A percentile compares a stretch with the other conserved stretches of the same genome.
Evolutionary conservation across 441 rosid species (phyloP).

Genomic region (Hura crepitans): DNA sequence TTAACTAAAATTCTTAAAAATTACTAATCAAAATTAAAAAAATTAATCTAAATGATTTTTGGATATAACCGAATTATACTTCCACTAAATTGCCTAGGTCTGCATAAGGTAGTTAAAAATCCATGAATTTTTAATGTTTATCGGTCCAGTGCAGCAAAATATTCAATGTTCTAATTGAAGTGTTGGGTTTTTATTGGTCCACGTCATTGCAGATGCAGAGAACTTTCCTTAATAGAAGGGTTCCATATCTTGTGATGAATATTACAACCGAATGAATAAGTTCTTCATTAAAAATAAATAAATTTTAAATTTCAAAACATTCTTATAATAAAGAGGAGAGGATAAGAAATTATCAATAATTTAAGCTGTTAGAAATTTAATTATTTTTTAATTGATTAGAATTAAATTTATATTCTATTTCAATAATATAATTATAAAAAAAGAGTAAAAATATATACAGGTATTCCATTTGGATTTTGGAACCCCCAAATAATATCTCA

Average conservation of each 20-base stretch:
- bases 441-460: too few species aligned
- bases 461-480: conserved; percentile 14
- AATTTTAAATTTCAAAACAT: neutral
- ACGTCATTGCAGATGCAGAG: neutral
- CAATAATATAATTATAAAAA: neutral
- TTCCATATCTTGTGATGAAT: conserved; percentile 19
- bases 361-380: too few species aligned
- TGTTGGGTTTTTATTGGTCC: conserved; percentile 26
- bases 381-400: too few species aligned
- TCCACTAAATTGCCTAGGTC: conserved; percentile 8
- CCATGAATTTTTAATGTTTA: neutral
- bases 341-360: too few species aligned
- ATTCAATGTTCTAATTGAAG: neutral
- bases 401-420: neutral
- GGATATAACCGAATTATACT: too few species aligned
- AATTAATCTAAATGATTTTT: too few species aligned
- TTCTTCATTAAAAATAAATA: conserved; percentile 5
- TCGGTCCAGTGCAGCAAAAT: conserved; percentile 17
- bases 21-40: too few species aligned
- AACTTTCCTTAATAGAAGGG: conserved; percentile 11
- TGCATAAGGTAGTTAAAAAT: neutral
- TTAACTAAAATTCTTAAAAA: too few species aligned
- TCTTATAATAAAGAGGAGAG: neutral
- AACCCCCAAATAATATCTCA: conserved; percentile 30
- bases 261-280: conserved; percentile 28